Evolutionary conservation across 805 yeast genomes (phyloP).

Genomic region (Starmerella potacharoeniae): DNA sequence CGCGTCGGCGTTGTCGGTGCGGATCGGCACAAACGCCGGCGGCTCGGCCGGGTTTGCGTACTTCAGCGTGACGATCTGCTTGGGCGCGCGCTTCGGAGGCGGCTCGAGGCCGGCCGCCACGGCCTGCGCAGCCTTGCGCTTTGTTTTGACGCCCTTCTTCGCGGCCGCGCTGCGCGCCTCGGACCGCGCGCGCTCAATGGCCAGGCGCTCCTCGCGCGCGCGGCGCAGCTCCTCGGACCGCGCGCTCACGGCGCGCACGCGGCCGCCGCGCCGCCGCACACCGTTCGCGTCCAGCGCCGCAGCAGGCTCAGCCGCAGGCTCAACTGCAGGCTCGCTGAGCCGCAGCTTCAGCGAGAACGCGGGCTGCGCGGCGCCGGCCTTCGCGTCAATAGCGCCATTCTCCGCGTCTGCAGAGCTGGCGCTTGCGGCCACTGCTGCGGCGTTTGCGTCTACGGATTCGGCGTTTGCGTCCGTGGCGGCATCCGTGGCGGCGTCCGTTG

Average conservation of each 20-base stretch:
- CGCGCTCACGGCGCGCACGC: conserved; percentile 13
- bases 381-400: too few relatives aligned
- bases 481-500: background rate
- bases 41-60: conserved; percentile 12
- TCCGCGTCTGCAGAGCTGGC: too few relatives aligned
- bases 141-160: background rate
- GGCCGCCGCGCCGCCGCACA: conserved; percentile 13
- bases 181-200: background rate
- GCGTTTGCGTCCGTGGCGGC: background rate
- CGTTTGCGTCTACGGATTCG: background rate
- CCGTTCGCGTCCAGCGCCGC: background rate
- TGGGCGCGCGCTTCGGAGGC: conserved; percentile 4
- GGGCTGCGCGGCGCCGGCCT: background rate
- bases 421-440: too few relatives aligned
- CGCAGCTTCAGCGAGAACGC: background rate
- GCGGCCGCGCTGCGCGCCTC: conserved; percentile 3
- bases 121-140: conserved; percentile 5
- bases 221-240: conserved; percentile 16
- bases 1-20: conserved; percentile 17
- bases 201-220: conserved; percentile 1
- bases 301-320: background rate
- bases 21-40: conserved; percentile 26
- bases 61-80: conserved; percentile 15
- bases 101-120: conserved; percentile 1
- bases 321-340: background rate